Evolutionary conservation across 441 rosid genomes (phyloP).

Genomic region (Jatropha multifida): DNA sequence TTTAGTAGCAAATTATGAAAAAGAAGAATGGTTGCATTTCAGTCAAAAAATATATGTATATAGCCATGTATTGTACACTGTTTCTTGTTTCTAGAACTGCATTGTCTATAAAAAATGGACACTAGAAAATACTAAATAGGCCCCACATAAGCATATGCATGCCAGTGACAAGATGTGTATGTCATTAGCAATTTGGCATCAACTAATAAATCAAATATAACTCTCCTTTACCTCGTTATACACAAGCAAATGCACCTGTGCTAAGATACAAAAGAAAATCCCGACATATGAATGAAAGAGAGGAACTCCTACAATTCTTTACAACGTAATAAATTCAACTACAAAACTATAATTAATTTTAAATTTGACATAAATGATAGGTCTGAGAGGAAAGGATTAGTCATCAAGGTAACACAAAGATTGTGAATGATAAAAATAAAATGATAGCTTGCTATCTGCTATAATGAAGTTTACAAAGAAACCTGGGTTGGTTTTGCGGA

Average conservation of each 20-base stretch:
- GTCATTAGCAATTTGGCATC: background rate
- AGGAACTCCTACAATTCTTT: background rate
- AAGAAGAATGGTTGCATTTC: no score
- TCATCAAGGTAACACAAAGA: background rate
- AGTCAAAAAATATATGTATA: no score
- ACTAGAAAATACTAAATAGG: background rate
- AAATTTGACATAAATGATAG: background rate
- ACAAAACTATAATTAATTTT: background rate
- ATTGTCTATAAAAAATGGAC: background rate
- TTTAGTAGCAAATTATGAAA: no score
- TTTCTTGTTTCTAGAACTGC: background rate
- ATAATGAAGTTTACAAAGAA: conserved; percentile 12
- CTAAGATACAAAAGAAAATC: background rate
- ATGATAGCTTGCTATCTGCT: conserved; percentile 4
- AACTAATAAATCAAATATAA: background rate
- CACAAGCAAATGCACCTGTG: background rate
- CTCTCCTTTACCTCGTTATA: background rate
- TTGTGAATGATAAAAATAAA: background rate
- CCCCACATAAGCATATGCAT: background rate
- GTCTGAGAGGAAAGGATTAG: background rate
- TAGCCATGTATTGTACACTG: background rate
- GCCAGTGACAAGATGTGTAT: background rate
- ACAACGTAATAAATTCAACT: background rate
- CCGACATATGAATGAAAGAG: background rate
- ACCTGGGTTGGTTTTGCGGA: conserved; percentile 92